Evolutionary conservation across 2,329 filamentous ascomycete species (phyloP), one percentile per base, ranked within the genome.

Genomic region (Nectriaceae sp.): DNA sequence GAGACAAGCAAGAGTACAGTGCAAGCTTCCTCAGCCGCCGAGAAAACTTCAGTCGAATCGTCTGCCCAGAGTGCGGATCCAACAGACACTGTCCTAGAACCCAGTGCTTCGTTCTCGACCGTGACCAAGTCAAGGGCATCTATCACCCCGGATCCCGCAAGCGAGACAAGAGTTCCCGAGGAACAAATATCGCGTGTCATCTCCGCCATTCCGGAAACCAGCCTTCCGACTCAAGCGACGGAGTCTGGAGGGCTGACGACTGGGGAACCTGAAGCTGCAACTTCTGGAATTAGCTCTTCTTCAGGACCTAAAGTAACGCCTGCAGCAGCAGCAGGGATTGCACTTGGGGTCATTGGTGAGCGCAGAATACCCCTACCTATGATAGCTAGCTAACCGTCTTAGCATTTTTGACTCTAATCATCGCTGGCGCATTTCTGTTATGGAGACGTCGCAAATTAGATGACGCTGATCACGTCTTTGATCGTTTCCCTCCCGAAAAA

Each of bases 151-250:
- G n/a, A n/a, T n/a, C n/a, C n/a, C n/a, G n/a, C n/a, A n/a, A n/a
- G n/a, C n/a, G n/a, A n/a, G n/a, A n/a, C n/a, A n/a, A n/a, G n/a
- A n/a, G n/a, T n/a, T 15, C 26, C 26, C 26, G 26, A 15, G 26
- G 26, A 31, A 15, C 26, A 15, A 31, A 31, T 31, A 31, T 62
- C 59, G 0, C 53, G 55, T 4, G 41, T 62, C 19, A 53, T 62
- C 5, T 60, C 55, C 3, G 59, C 59, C 2, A 38, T 49, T 6
- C 57, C 60, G 40, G 42, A 49, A 15, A 62, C 59, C 26, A 31
- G 10, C 26, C 26, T 15, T 15, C 26, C 8, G 26, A 40, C 47
- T 3, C 26, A 52, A 19, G 44, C 42, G n/a, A n/a, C n/a, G n/a
- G n/a, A n/a, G n/a, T n/a, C n/a, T n/a, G n/a, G n/a, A n/a, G n/a